Evolutionary conservation across 139 green algal genomes (phyloP).

Genomic region (Chlamydomonas sp.): DNA sequence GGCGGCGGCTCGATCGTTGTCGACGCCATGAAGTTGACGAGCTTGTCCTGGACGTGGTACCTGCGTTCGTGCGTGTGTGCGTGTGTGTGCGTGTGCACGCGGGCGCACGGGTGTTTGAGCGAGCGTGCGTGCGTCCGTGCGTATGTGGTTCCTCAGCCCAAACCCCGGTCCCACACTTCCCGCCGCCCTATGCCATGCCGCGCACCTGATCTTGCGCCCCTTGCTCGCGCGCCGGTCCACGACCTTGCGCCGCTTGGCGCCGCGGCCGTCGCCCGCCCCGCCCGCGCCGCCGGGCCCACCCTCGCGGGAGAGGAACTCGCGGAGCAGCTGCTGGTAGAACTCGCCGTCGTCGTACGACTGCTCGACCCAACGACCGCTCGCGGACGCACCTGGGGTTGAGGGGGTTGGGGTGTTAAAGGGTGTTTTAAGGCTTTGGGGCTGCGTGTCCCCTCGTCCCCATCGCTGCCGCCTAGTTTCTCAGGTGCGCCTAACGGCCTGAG

Average conservation of each 20-base stretch:
- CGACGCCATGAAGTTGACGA: constrained; percentile 86
- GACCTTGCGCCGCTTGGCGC: constrained; percentile 68
- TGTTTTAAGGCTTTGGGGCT: too few species aligned
- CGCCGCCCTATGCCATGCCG: too few species aligned
- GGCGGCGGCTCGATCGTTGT: constrained; percentile 40
- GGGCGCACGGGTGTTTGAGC: too few species aligned
- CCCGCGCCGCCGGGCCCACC: constrained; percentile 4
- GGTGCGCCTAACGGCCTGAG: constrained; percentile 3
- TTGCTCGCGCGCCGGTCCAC: constrained; percentile 84
- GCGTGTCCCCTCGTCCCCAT: too few species aligned
- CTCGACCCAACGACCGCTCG: background rate
- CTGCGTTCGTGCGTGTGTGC: too few species aligned
- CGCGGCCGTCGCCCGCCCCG: constrained; percentile 15
- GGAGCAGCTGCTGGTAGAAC: constrained; percentile 88
- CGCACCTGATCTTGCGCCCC: constrained; percentile 75
- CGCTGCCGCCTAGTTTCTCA: background rate
- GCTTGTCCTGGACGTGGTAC: constrained; percentile 81
- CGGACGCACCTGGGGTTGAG: too few species aligned
- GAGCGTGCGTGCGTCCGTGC: too few species aligned
- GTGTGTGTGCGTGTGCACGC: too few species aligned
- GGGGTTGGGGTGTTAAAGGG: too few species aligned
- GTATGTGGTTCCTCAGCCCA: too few species aligned
- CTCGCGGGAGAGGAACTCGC: constrained; percentile 75
- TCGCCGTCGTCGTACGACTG: constrained; percentile 88
- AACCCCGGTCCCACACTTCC: too few species aligned